These are phyloP conservation scores for Aspergillus ruber DNA, from an alignment of 2,329 filamentous ascomycete species.

Conservation along the genomic window DNA sequence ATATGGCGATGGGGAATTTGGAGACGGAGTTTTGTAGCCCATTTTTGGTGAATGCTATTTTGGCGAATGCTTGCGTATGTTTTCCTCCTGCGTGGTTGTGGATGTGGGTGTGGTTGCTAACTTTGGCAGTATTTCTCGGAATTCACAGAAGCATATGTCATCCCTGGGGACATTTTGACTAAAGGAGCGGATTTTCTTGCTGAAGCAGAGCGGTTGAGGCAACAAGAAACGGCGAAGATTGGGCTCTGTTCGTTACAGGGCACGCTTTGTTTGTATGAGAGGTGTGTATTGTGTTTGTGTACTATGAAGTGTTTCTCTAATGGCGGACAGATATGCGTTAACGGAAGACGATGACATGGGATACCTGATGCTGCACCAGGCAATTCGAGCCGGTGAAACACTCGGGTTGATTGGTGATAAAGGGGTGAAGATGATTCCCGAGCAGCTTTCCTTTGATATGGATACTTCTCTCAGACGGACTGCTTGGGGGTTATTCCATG, in stretches of 20 bases:
- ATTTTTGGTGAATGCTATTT: conserved; percentile 82
- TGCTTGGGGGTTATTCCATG: conserved; percentile 33
- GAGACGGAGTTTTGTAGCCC: conserved; percentile 72
- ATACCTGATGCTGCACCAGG: conserved; percentile 32
- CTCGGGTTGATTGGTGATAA: conserved; percentile 27
- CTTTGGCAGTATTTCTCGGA: conserved; percentile 30
- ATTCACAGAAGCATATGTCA: conserved; percentile 32
- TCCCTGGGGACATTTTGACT: conserved; percentile 30
- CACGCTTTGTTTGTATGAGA: conserved; percentile 31
- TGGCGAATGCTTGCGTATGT: conserved; percentile 50
- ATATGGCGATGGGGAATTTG: conserved; percentile 30
- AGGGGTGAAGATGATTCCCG: conserved; percentile 13
- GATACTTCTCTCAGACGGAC: conserved; percentile 24
- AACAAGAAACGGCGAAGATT: conserved; percentile 15
- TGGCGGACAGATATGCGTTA: conserved; percentile 24
- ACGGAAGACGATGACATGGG: conserved; percentile 31
- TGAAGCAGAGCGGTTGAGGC: conserved; percentile 28
- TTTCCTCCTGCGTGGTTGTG: too few relatives aligned
- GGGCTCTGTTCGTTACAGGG: conserved; percentile 28
- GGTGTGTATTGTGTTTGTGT: conserved; percentile 12
- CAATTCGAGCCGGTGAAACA: conserved; percentile 27
- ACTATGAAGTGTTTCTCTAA: not conserved
- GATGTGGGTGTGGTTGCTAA: too few relatives aligned
- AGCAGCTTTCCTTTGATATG: conserved; percentile 23
- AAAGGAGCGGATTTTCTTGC: conserved; percentile 31